phyloP scores from a whole-genome alignment of 768 basidiomycete species.

The Suillus americanus region DNA sequence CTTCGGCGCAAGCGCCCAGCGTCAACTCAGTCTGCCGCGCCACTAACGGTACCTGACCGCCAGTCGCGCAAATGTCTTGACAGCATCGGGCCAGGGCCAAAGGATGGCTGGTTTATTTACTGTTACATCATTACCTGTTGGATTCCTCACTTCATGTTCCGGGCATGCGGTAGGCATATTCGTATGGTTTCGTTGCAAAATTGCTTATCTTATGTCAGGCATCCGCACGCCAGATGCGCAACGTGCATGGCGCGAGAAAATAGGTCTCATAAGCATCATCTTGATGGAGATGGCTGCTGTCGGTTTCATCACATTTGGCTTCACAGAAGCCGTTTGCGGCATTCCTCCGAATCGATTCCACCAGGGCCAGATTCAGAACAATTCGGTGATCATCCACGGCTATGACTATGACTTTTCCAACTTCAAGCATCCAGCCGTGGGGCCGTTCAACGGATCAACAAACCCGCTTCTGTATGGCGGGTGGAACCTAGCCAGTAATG shows the following conservation, averaged over 20 bases:
- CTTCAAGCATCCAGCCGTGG: slow-evolving; percentile 79
- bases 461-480: slow-evolving; percentile 81
- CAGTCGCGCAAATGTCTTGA: slow-evolving; percentile 57
- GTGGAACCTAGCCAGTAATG: slow-evolving; percentile 82
- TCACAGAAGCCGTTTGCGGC: slow-evolving; percentile 92
- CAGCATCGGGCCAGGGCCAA: slow-evolving; percentile 81
- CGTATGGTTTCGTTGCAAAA: not conserved
- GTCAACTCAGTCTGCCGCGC: slow-evolving; percentile 39
- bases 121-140: slow-evolving; percentile 83
- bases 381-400: slow-evolving; percentile 91
- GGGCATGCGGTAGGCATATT: slow-evolving; percentile 64
- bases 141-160: slow-evolving; percentile 77
- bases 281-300: slow-evolving; percentile 85
- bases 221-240: slow-evolving; percentile 90
- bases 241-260: slow-evolving; percentile 98
- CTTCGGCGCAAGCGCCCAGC: slow-evolving; percentile 66
- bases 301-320: slow-evolving; percentile 98
- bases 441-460: slow-evolving; percentile 69
- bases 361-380: slow-evolving; percentile 71
- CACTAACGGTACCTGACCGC: slow-evolving; percentile 36
- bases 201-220: slow-evolving; percentile 45
- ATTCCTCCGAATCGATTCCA: slow-evolving; percentile 82
- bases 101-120: slow-evolving; percentile 94
- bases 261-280: slow-evolving; percentile 86
- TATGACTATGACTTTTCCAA: slow-evolving; percentile 88